Base-by-base conservation (phyloP, 225 moss, liverwort and hornwort genomes). In the Bryoerythrophyllum caledonicum region DNA sequence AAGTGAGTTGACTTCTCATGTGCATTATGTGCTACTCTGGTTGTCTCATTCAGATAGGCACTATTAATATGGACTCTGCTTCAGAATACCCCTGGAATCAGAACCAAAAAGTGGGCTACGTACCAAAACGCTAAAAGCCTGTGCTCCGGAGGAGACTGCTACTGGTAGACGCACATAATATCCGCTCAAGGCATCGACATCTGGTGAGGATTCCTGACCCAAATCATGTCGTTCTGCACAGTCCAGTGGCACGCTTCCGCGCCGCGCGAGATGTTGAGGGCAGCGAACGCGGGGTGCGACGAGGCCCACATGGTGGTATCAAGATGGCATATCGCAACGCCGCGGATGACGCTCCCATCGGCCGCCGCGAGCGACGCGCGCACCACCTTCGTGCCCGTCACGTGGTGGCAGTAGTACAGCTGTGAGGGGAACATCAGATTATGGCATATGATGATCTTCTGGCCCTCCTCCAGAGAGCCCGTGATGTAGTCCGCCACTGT, bases 201-300 rank as follows among this genome's bases (percentile, higher is more conserved):
- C 13, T 37, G 80, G 63, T 57, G 70, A 56, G 70, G 58, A 46
- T 20, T 49, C 48, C 19, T 49, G 48, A 84, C 77, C 80, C 84
- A 84, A 27, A 81, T 64, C 63, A 80, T 30, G 59, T 84, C 84
- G 43, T 80, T 80, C 44, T 84, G 73, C 60, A 24, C 80, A 52
- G 74, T 84, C 84, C 84, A 84, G 68, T 84, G 84, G 66, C 84
- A 81, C 26, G 70, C 84, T 70, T 84, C 80, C 19, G 76, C 73
- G 16, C 84, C 80, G 15, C 80, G 76, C 40, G 77, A 80, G 46
- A 84, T 80, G 8, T 81, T 74, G 26, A 84, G 84, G 34, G 77
- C 73, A 8, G 74, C 74, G 55, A 84, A 84, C 7, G 80, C 84
- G n/a, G 84, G 84, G 48, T 84, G 84, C 59, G 53, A 26, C 20